phyloP scores from a whole-genome alignment of 495 filamentous ascomycete species.

The Penicillium turbatum region DNA sequence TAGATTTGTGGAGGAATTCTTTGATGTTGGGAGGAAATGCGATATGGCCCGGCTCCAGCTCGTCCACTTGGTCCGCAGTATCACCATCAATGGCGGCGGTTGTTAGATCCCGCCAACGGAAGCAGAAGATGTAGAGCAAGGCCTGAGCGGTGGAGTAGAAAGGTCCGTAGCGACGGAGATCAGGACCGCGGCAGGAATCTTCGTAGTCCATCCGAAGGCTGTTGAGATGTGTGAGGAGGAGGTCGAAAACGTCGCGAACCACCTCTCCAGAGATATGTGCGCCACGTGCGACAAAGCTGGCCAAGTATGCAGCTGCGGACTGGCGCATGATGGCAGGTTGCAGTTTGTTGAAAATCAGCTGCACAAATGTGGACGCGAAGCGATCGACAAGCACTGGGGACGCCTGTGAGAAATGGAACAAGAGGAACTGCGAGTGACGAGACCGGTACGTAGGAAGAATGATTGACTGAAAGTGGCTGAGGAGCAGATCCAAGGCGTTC shows the following conservation, averaged over 20 bases:
- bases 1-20: conserved; percentile 64
- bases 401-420: conserved; percentile 88
- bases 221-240: conserved; percentile 70
- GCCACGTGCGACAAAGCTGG: conserved; percentile 86
- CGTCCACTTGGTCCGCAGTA: conserved; percentile 47
- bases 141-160: conserved; percentile 92
- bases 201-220: conserved; percentile 61
- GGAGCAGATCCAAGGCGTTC: conserved; percentile 62
- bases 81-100: conserved; percentile 49
- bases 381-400: conserved; percentile 69
- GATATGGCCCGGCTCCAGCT: conserved; percentile 58
- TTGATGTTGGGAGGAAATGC: conserved; percentile 70
- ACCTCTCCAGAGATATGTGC: conserved; percentile 69
- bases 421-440: conserved; percentile 81
- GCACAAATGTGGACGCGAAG: conserved; percentile 74
- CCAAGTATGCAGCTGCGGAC: conserved; percentile 85
- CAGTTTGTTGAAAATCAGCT: conserved; percentile 58
- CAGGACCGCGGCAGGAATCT: conserved; percentile 68
- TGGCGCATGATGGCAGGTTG: conserved; percentile 68
- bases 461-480: conserved; percentile 76
- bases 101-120: conserved; percentile 89
- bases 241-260: conserved; percentile 70
- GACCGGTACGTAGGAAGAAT: conserved; percentile 86
- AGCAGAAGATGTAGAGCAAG: conserved; percentile 93
- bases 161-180: conserved; percentile 72